These are phyloP conservation scores for Aristolochia contorta DNA, from an alignment of 164 flowering plant species.

Conservation along the genomic window DNA sequence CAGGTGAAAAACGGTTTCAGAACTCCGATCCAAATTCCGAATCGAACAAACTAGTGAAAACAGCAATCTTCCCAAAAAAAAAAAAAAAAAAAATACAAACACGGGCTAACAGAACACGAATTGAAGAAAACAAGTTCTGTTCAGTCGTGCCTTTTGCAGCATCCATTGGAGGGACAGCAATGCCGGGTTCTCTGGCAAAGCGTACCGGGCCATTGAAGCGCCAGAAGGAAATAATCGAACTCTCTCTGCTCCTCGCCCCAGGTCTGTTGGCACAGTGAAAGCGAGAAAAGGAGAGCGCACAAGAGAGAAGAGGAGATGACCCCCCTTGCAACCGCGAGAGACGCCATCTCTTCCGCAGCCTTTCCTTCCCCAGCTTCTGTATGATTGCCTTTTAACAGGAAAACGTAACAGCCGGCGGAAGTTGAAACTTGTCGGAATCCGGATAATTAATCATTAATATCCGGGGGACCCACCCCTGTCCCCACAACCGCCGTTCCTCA, in stretches of 20 bases:
- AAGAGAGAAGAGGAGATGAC: neutral
- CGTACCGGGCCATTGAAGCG: conserved; percentile 70
- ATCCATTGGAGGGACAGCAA: conserved; percentile 57
- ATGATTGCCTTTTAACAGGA: too few species aligned
- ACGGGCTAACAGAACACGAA: neutral
- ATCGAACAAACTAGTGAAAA: neutral
- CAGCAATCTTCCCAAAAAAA: neutral
- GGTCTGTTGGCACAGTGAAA: neutral
- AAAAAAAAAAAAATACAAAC: neutral
- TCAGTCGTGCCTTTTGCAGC: conserved; percentile 41
- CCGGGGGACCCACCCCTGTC: too few species aligned
- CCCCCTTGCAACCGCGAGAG: neutral
- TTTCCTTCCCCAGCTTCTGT: too few species aligned
- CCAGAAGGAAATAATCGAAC: conserved; percentile 52
- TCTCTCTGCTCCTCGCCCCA: conserved; percentile 1
- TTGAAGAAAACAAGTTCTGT: neutral
- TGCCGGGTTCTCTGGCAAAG: conserved; percentile 34
- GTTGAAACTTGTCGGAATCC: too few species aligned
- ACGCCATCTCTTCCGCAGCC: too few species aligned
- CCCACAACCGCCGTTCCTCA: too few species aligned
- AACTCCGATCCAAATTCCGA: neutral
- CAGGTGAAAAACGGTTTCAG: neutral
- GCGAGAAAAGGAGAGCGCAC: neutral
- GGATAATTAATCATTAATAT: too few species aligned
- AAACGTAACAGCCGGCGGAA: too few species aligned